These are phyloP conservation scores for Kazachstania africana DNA, from an alignment of 805 yeast species.

Conservation along the genomic window DNA sequence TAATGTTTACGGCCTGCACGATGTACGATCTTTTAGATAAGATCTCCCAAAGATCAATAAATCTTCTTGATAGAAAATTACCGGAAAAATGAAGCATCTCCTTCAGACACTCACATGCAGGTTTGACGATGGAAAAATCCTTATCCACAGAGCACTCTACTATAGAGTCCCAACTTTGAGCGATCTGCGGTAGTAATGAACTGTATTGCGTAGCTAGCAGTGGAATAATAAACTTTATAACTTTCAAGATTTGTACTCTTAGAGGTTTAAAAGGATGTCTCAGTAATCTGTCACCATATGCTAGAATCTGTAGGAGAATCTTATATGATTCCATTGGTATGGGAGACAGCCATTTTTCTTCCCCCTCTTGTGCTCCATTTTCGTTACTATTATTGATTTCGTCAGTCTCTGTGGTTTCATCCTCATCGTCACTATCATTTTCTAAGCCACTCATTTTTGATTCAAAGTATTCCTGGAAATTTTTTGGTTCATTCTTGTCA, in stretches of 20 bases:
- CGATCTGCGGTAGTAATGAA: constrained; percentile 23
- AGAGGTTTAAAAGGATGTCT: constrained; percentile 55
- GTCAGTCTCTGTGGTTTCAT: constrained; percentile 9
- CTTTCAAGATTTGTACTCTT: constrained; percentile 42
- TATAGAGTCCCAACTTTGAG: constrained; percentile 21
- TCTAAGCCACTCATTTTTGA: constrained; percentile 11
- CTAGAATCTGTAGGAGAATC: constrained; percentile 47
- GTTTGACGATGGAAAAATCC: constrained; percentile 16
- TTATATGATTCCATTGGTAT: constrained; percentile 51
- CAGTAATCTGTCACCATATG: constrained; percentile 57
- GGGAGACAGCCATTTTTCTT: constrained; percentile 53
- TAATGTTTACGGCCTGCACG: no score
- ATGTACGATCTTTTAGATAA: constrained; percentile 9
- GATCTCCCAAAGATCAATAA: constrained; percentile 19
- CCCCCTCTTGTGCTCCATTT: constrained; percentile 8
- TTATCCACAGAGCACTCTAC: constrained; percentile 10
- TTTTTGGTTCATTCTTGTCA: constrained; percentile 25
- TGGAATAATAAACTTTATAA: constrained; percentile 36
- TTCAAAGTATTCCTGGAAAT: constrained; percentile 27
- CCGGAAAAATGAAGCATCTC: constrained; percentile 14
- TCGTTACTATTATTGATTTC: constrained; percentile 12
- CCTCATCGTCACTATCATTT: constrained; percentile 22
- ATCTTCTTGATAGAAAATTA: constrained; percentile 20
- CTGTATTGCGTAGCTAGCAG: constrained; percentile 37
- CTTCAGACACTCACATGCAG: constrained; percentile 14